These are phyloP conservation scores for Daldinia vernicosa DNA, from an alignment of 495 filamentous ascomycete species.

Conservation along the genomic window DNA sequence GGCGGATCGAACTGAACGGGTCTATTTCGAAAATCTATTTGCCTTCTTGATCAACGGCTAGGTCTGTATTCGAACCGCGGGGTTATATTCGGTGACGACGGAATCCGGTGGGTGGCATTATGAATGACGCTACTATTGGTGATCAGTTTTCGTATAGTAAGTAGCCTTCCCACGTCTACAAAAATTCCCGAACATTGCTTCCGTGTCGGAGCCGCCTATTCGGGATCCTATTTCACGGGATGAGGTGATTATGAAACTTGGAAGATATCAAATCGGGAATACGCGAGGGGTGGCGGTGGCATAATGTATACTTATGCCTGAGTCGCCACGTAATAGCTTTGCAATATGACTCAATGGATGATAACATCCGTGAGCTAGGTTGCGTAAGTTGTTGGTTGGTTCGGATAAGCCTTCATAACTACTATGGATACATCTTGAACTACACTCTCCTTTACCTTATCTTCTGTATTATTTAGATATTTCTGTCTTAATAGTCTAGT, in stretches of 20 bases:
- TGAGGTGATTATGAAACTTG: not conserved
- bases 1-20: not conserved
- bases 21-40: not conserved
- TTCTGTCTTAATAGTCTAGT: not conserved
- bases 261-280: not conserved
- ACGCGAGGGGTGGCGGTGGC: not conserved
- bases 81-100: not conserved
- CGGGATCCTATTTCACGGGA: not conserved
- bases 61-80: not conserved
- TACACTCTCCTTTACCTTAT: not conserved
- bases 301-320: not conserved
- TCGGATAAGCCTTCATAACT: not conserved
- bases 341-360: not conserved
- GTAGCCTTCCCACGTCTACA: not conserved
- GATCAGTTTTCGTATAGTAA: not conserved
- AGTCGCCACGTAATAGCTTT: conserved; percentile 3
- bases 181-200: not conserved
- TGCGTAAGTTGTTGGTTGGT: conserved; percentile 1
- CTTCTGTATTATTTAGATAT: not conserved
- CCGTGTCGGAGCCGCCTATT: not conserved
- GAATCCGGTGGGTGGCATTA: not conserved
- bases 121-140: not conserved
- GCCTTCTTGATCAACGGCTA: not conserved
- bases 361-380: conserved; percentile 1
- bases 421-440: not conserved